These are phyloP conservation scores for Cytospora paraplurivora DNA, from an alignment of 2,329 filamentous ascomycete genomes.

Conservation along the genomic window DNA sequence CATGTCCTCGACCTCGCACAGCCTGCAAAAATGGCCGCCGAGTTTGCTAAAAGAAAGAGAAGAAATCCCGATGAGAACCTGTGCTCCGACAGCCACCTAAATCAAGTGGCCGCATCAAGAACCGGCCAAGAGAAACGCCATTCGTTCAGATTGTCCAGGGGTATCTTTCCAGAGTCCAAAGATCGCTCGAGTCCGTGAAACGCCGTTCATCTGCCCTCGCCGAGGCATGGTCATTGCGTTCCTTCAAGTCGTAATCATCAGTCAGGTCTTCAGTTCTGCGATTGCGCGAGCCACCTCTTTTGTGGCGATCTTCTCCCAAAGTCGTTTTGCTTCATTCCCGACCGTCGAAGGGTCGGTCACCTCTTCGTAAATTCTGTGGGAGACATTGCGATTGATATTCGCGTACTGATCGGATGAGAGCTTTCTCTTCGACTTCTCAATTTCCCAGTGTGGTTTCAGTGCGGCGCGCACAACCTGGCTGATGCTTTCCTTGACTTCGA, in stretches of 20 bases:
- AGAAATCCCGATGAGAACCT: conserved; percentile 10
- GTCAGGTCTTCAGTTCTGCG: conserved; percentile 54
- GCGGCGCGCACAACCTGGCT: conserved; percentile 84
- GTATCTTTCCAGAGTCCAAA: conserved; percentile 34
- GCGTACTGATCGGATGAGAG: conserved; percentile 90
- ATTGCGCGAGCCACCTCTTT: conserved; percentile 80
- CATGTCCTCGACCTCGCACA: conserved; percentile 11
- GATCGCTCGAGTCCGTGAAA: conserved; percentile 30
- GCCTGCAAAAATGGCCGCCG: conserved; percentile 4
- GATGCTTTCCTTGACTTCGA: conserved; percentile 84
- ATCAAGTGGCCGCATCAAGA: conserved; percentile 17
- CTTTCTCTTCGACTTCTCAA: conserved; percentile 60
- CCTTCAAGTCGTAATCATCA: conserved; percentile 40
- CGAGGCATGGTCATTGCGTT: conserved; percentile 26
- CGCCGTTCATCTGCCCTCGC: conserved; percentile 26
- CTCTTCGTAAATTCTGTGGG: conserved; percentile 81
- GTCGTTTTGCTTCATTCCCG: conserved; percentile 65
- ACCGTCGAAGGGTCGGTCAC: conserved; percentile 58
- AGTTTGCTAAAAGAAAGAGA: conserved; percentile 18
- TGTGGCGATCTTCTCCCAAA: conserved; percentile 75
- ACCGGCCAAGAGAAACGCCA: conserved; percentile 24
- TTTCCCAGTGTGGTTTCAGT: conserved; percentile 74
- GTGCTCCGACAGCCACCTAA: conserved; percentile 20
- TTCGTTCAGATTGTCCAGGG: conserved; percentile 27
- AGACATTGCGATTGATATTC: conserved; percentile 86